These are phyloP conservation scores for Barnettozyma wickerhamii DNA, from an alignment of 805 yeast genomes.

Conservation along the genomic window DNA sequence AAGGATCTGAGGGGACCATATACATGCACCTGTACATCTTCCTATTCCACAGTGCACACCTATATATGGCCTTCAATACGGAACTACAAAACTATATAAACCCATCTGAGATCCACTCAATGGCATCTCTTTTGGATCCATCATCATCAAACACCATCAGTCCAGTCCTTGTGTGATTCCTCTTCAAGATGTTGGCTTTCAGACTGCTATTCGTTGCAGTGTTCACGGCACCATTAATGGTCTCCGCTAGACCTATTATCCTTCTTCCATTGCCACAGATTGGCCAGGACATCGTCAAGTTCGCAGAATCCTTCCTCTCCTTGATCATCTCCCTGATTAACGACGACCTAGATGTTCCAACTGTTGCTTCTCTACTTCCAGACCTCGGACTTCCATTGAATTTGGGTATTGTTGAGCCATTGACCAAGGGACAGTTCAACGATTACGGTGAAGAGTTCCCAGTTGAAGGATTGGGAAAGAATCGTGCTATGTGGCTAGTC, in stretches of 20 bases:
- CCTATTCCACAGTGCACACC: no score
- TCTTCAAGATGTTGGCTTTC: not conserved
- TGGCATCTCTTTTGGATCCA: not conserved
- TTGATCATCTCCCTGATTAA: not conserved
- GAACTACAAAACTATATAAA: no score
- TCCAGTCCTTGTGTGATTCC: no score
- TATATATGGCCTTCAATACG: no score
- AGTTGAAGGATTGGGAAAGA: slow-evolving; percentile 7
- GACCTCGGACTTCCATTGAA: not conserved
- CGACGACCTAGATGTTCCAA: not conserved
- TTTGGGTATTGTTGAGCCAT: not conserved
- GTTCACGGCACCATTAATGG: not conserved
- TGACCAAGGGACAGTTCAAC: not conserved
- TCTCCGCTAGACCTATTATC: not conserved
- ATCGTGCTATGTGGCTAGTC: slow-evolving; percentile 12
- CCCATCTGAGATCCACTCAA: not conserved
- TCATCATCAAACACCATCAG: not conserved
- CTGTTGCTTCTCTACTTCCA: not conserved
- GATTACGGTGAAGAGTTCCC: not conserved
- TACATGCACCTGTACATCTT: no score
- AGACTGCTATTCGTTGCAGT: not conserved
- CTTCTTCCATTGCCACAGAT: not conserved
- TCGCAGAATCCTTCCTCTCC: not conserved
- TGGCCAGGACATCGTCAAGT: not conserved
- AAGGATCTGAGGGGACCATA: no score